Conservation (phyloP, 1,284 basidiomycete genomes). For the Rhizopogon hawkerae region DNA sequence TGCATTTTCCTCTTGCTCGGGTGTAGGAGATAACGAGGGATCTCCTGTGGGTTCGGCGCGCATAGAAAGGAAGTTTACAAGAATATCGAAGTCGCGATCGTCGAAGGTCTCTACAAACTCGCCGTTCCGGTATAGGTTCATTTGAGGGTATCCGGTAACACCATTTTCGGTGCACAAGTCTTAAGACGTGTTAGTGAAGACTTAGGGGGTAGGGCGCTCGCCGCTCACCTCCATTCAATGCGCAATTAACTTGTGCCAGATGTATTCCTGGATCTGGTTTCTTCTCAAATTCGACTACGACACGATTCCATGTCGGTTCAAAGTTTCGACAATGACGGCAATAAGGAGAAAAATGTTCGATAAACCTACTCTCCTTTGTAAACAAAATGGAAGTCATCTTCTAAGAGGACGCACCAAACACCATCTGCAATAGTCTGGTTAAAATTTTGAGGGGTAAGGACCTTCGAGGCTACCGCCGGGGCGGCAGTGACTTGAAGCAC, state of each 20-base stretch:
- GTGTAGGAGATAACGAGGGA: not conserved
- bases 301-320: conserved; percentile 75
- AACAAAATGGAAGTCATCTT: not conserved
- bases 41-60: conserved; percentile 22
- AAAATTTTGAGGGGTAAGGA: conserved; percentile 62
- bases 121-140: conserved; percentile 71
- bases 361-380: conserved; percentile 37
- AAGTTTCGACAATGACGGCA: conserved; percentile 74
- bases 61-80: conserved; percentile 43
- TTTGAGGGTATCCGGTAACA: conserved; percentile 71
- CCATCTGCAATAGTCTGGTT: conserved; percentile 47
- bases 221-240: conserved; percentile 67
- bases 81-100: conserved; percentile 39
- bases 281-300: conserved; percentile 51
- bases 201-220: not conserved
- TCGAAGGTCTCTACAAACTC: conserved; percentile 54
- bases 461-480: conserved; percentile 30
- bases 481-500: conserved; percentile 29
- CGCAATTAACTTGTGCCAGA: conserved; percentile 83
- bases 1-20: conserved; percentile 3
- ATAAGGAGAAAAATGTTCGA: conserved; percentile 74
- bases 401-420: conserved; percentile 46
- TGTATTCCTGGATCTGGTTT: conserved; percentile 53
- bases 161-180: conserved; percentile 71
- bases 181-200: conserved; percentile 22